A percentile compares a stretch with the other conserved stretches of the same genome.
Evolutionary conservation across 306 rosid genomes (phyloP).

Genomic region (Sphenostylis stenocarpa): DNA sequence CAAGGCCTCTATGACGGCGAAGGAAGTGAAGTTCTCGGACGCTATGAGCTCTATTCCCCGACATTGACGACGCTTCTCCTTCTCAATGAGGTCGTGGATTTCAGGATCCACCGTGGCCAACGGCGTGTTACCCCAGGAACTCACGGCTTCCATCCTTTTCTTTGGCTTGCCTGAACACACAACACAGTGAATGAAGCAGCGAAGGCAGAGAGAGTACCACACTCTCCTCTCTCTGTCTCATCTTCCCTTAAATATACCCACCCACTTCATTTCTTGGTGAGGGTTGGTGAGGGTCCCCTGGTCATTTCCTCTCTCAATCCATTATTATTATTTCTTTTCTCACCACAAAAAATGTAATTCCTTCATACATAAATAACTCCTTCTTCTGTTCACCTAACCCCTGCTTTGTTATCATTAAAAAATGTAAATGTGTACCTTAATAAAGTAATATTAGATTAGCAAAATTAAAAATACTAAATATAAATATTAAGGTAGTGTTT

Average conservation of each 20-base stretch:
- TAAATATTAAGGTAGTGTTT: no score
- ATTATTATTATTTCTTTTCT: no score
- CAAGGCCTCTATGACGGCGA: conserved; percentile 88
- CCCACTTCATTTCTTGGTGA: not conserved
- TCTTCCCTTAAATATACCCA: not conserved
- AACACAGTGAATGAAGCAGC: not conserved
- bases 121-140: conserved; percentile 77
- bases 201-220: conserved; percentile 12
- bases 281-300: not conserved
- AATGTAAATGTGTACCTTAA: no score
- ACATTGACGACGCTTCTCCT: conserved; percentile 90
- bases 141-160: conserved; percentile 64
- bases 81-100: conserved; percentile 89
- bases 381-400: no score
- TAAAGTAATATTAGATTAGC: no score
- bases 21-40: conserved; percentile 94
- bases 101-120: conserved; percentile 68
- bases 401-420: no score
- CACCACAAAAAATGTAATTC: no score
- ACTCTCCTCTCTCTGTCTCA: not conserved
- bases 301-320: not conserved
- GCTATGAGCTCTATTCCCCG: conserved; percentile 96
- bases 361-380: no score
- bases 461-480: no score
- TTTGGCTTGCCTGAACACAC: no score